Percentiles rank a stretch among this genome's conserved stretches.
Conservation (phyloP, 2,329 filamentous ascomycete genomes). For the Penicillium sp. region DNA sequence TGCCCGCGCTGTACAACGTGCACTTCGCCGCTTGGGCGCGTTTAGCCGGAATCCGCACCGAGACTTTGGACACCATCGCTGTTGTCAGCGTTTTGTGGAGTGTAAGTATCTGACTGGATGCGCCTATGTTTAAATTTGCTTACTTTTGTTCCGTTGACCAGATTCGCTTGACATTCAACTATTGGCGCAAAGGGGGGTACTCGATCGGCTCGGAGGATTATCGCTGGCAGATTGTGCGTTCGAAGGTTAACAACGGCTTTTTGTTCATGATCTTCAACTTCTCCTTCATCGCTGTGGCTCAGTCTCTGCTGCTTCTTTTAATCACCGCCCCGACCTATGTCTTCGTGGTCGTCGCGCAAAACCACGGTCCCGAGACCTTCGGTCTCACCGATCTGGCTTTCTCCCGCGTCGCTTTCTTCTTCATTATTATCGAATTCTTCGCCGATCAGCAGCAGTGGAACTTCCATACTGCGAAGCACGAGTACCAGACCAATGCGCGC, state of each 20-base stretch:
- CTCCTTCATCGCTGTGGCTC: slow-evolving; percentile 80
- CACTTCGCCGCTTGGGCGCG: slow-evolving; percentile 85
- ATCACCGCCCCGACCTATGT: slow-evolving; percentile 81
- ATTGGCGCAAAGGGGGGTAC: slow-evolving; percentile 94
- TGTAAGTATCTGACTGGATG: slow-evolving; percentile 49
- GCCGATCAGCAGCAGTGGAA: slow-evolving; percentile 93
- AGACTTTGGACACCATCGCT: slow-evolving; percentile 69
- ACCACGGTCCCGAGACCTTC: slow-evolving; percentile 55
- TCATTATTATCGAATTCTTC: slow-evolving; percentile 69
- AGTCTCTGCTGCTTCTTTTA: slow-evolving; percentile 76
- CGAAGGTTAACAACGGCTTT: slow-evolving; percentile 66
- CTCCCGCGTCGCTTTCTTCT: slow-evolving; percentile 53
- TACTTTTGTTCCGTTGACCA: slow-evolving; percentile 37
- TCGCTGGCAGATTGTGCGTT: slow-evolving; percentile 77
- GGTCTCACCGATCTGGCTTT: slow-evolving; percentile 61
- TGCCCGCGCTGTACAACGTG: slow-evolving; percentile 81
- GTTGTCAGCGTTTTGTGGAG: slow-evolving; percentile 75
- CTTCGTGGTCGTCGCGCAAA: slow-evolving; percentile 68
- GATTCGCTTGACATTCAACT: slow-evolving; percentile 88
- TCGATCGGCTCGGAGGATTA: slow-evolving; percentile 89
- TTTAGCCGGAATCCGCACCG: slow-evolving; percentile 66
- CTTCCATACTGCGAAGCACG: slow-evolving; percentile 76
- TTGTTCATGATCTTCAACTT: slow-evolving; percentile 84
- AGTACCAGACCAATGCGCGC: slow-evolving; percentile 71
- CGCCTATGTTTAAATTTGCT: background rate